Evolutionary conservation across 768 basidiomycete genomes (phyloP), one percentile per base, ranked within the genome.

Genomic region (Agrocybe chaxingu): DNA sequence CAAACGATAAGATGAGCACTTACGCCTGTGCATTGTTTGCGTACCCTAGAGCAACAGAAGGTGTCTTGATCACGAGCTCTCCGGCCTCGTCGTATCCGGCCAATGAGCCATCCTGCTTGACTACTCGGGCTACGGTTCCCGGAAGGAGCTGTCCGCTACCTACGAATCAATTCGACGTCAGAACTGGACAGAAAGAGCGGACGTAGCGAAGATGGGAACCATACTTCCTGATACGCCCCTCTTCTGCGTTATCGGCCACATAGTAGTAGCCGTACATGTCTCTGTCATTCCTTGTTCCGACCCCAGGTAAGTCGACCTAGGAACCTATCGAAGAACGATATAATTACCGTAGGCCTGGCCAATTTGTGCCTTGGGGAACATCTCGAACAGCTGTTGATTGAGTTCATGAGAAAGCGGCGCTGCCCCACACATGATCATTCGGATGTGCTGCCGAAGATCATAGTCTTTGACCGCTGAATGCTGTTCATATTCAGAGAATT

Each of bases 11-110:
- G 4, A 9, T 3, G 12, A 38, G n/a, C 13, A 71, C 81, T 57
- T 61, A 87, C 85, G 85, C 85, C 64, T 80, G 62, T 12, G 66
- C 68, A 54, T 86, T 83, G 47, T 83, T 78, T 45, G 72, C 64
- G 63, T 87, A 87, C 2, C 78, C 68, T 36, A 84, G 58, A 2
- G 84, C 76, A 52, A 75, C 67, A 9, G 81, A 77, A 19, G 84
- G 83, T 0, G 75, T 70, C 47, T 70, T 77, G 33, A 84, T 66
- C 6, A 77, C 62, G 3, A 89, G 67, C 61, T 89, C 84, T 0
- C 87, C 87, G 2, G 74, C 62, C 55, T 88, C 85, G 47, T 78
- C 72, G 51, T 70, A 77, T 0, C 72, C 69, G 0, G 75, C 86
- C 24, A 79, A 55, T 1, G 77, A 66, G 1, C 86, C 85, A 61